Percentiles rank a stretch among this genome's conserved stretches.
phyloP scores from a whole-genome alignment of 2,329 filamentous ascomycete species.

The Colletotrichum neosansevieriae region DNA sequence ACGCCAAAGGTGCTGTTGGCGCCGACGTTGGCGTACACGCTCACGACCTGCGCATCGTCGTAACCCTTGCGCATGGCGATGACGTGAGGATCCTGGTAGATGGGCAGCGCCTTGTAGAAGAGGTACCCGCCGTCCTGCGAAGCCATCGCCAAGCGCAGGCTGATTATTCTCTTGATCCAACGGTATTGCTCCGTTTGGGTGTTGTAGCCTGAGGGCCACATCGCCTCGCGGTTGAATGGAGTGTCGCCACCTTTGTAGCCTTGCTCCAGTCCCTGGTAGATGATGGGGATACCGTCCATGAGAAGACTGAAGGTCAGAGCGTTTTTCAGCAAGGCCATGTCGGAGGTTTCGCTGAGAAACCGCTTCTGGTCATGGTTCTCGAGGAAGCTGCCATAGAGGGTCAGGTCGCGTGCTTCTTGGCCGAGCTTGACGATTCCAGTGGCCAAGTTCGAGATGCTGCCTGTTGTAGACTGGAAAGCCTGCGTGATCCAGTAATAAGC shows the following conservation, averaged over 20 bases:
- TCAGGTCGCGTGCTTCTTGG: conserved; percentile 25
- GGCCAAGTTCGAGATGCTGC: conserved; percentile 52
- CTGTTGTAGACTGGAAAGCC: conserved; percentile 48
- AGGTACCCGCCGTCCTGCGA: conserved; percentile 31
- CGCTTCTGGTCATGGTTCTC: conserved; percentile 72
- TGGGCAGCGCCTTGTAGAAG: conserved; percentile 30
- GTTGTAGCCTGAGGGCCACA: conserved; percentile 66
- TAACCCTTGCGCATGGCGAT: conserved; percentile 39
- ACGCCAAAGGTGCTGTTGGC: conserved; percentile 26
- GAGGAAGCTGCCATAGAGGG: conserved; percentile 54
- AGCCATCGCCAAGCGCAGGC: conserved; percentile 31
- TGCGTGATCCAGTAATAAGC: conserved; percentile 56
- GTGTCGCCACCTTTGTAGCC: conserved; percentile 63
- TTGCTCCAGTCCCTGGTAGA: conserved; percentile 76
- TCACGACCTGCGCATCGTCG: conserved; percentile 31
- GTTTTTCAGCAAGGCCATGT: conserved; percentile 70
- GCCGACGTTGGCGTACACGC: conserved; percentile 38
- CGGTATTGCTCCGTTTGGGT: conserved; percentile 61
- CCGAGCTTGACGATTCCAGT: conserved; percentile 44
- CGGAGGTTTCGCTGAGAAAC: conserved; percentile 63
- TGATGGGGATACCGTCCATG: conserved; percentile 70
- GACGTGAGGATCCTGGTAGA: conserved; percentile 14
- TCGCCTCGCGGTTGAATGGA: conserved; percentile 66
- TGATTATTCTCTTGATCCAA: conserved; percentile 27
- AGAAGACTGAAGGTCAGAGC: conserved; percentile 72